Evolutionary conservation across 176 grass and related monocot species (phyloP), one percentile per base, ranked within the genome.

Genomic region (Aegilops umbellulata): DNA sequence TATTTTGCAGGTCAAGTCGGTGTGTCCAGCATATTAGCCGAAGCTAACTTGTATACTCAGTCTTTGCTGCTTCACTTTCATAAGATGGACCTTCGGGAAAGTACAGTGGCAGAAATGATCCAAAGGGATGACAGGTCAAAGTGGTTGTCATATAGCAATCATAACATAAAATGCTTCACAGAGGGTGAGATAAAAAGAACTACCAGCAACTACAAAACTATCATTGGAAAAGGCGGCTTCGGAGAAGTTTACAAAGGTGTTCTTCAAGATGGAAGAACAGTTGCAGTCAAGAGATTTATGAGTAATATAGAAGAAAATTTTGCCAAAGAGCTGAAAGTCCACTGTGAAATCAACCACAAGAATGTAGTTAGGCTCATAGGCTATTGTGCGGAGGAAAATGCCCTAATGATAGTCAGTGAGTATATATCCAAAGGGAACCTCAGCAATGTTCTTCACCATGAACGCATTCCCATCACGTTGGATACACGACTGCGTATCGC

Each of bases 341-440:
- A 77, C 46, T 36, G 53, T 63, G 82, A 63, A 74, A 83, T 83
- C 69, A 83, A 83, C 14, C 81, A 83, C 35, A 74, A 62, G 81
- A 74, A 74, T 22, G 81, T 44, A 1, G 53, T 83, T 16, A 61
- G 35, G 8, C 68, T 83, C 53, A 74, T 83, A 27, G 81, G 68
- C 20, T 73, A 19, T 6, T 83, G 81, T 27, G 5, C 27, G 0
- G 35, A 74, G 6, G 53, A 74, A 83, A 61, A 83, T 30, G 9
- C 23, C 15, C 24, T 62, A 14, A 42, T 77, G 26, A 3, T 76
- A 22, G 22, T 84, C 7, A 85, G n/a, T 9, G 60, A 85, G 6
- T 85, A 77, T 39, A 22, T 85, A 10, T 0, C 83, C 1, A 55
- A 55, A 26, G 83, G 73, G 32, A 85, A 77, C 10, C 73, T 85